Evolutionary conservation across 225 moss, liverwort and hornwort species (phyloP).

Genomic region (Lunularia cruciata): DNA sequence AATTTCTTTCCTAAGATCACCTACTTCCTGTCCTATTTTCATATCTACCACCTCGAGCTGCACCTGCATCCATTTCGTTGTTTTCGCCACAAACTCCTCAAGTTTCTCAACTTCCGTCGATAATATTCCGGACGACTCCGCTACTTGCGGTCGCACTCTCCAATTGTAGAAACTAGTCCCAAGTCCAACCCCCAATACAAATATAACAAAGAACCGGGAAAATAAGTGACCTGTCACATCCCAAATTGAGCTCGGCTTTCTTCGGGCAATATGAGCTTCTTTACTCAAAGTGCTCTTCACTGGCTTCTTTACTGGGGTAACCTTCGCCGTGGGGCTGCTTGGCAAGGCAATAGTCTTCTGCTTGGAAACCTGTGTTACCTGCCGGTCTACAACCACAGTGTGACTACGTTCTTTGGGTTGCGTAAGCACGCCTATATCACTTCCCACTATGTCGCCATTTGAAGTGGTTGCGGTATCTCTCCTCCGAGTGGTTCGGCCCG

Average conservation of each 20-base stretch:
- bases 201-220: slow-evolving; percentile 64
- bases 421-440: slow-evolving; percentile 27
- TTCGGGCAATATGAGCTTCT: slow-evolving; percentile 27
- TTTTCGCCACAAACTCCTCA: slow-evolving; percentile 85
- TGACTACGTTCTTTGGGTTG: slow-evolving; percentile 37
- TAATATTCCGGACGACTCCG: slow-evolving; percentile 31
- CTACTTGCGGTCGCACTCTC: slow-evolving; percentile 46
- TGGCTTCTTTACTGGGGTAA: slow-evolving; percentile 18
- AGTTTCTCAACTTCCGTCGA: slow-evolving; percentile 76
- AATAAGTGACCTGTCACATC: slow-evolving; percentile 73
- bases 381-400: slow-evolving; percentile 22
- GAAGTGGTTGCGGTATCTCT: slow-evolving; percentile 35
- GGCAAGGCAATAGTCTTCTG: slow-evolving; percentile 20
- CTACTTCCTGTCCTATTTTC: slow-evolving; percentile 76
- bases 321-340: slow-evolving; percentile 10
- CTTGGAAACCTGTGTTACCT: slow-evolving; percentile 18
- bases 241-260: slow-evolving; percentile 55
- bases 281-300: slow-evolving; percentile 25
- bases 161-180: slow-evolving; percentile 71
- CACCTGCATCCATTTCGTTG: slow-evolving; percentile 93
- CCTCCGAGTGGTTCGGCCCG: slow-evolving; percentile 11
- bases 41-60: slow-evolving; percentile 81
- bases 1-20: slow-evolving; percentile 61
- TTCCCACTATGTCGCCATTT: slow-evolving; percentile 27
- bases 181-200: slow-evolving; percentile 62